These are phyloP conservation scores for Gnomoniopsis sp. DNA, from an alignment of 2,329 filamentous ascomycete genomes.

Conservation along the genomic window DNA sequence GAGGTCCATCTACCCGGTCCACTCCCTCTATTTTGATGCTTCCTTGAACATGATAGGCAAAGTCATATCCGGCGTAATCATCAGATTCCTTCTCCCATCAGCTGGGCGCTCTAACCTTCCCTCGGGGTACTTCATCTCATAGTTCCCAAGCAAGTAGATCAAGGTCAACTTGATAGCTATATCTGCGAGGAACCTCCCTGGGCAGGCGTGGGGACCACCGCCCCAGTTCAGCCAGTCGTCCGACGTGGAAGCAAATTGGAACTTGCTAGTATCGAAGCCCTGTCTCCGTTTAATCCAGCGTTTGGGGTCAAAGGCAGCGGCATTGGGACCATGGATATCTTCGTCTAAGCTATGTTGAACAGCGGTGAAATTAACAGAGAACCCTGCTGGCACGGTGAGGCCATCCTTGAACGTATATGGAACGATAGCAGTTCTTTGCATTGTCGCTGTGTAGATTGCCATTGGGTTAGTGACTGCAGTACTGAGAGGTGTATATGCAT, in stretches of 20 bases:
- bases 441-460: background rate
- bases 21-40: slow-evolving; percentile 1
- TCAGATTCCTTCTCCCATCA: slow-evolving; percentile 7
- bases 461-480: background rate
- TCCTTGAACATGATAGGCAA: slow-evolving; percentile 8
- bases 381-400: slow-evolving; percentile 18
- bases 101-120: slow-evolving; percentile 11
- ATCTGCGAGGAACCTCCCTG: slow-evolving; percentile 13
- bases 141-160: slow-evolving; percentile 20
- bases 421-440: slow-evolving; percentile 1
- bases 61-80: slow-evolving; percentile 7
- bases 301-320: slow-evolving; percentile 19
- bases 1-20: background rate
- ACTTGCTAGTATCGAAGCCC: slow-evolving; percentile 20
- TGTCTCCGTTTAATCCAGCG: slow-evolving; percentile 18
- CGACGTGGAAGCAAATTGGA: slow-evolving; percentile 22
- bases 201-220: slow-evolving; percentile 21
- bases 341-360: slow-evolving; percentile 18
- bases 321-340: slow-evolving; percentile 6
- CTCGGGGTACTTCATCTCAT: slow-evolving; percentile 22
- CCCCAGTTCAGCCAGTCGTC: slow-evolving; percentile 23
- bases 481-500: background rate
- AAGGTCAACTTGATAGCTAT: slow-evolving; percentile 22
- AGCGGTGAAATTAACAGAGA: slow-evolving; percentile 20
- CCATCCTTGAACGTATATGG: slow-evolving; percentile 17